Evolutionary conservation across 2,329 filamentous ascomycete species (phyloP), one percentile per base, ranked within the genome.

Genomic region (Arachnomyces sp.): DNA sequence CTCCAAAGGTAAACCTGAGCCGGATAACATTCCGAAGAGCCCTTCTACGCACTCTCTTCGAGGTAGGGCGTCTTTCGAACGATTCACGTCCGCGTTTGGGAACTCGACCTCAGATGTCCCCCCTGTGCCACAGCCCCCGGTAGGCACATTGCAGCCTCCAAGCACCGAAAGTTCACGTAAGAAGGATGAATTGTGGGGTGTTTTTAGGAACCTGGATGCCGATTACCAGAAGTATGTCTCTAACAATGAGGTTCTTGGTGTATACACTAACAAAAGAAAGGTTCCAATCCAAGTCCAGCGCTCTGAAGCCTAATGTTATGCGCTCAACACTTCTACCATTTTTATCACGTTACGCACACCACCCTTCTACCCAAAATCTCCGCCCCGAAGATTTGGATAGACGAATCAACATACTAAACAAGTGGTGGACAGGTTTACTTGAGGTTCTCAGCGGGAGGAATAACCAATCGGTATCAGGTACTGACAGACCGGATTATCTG

Each of bases 361-460:
- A 90, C 53, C 66, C 76, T 1, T 86, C 84, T 7, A 82, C 77
- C 51, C 70, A 69, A 47, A 67, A 60, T 12, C 68, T 94, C 34
- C 69, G 54, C n/a, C 72, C 85, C 2, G 86, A 94, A 64, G 86
- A 94, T 57, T 64, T 94, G 33, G 88, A 95, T 53, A 76, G 83
- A 28, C 76, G 89, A 44, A 76, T 83, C 2, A 79, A 79, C 33
- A 85, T 93, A 35, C 66, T 94, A 43, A 86, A 92, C 58, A 89
- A 85, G 56, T 95, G 89, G 89, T 95, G 89, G 89, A 81, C 73
- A 32, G 81, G 77, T 1, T 68, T 94, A 30, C 65, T 94, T 41
- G 87, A 92, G 44, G 79, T 94, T 69, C 74, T 94, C 16, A 81
- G 88, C 49, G 83, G 82, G 25, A 75, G 76, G 45, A 77, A 81